Base-by-base conservation (phyloP, 1,284 basidiomycete species). In the Schizopora paradoxa region DNA sequence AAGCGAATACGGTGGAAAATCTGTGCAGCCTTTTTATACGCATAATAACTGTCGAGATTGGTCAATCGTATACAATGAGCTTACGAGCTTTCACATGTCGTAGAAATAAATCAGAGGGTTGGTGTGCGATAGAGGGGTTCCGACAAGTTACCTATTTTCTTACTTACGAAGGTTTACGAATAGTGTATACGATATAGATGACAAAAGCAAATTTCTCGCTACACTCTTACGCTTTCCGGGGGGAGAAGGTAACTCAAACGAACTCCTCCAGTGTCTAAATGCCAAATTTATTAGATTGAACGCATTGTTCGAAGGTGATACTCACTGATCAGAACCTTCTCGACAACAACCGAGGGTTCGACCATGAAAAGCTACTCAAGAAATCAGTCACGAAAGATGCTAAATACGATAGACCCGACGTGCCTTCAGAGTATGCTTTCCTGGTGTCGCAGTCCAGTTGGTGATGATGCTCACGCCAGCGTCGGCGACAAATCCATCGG, bases 271-370 rank as follows among this genome's bases (percentile, higher is more conserved):
- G 73, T 72, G 59, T 82, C 77, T 77, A 46, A 22, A 18, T 28
- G 22, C 23, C 14, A 19, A 37, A 22, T 14, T 37, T 18, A 40
- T 5, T 25, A 19, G 23, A 40, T 14, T 7, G 26, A 22, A 21
- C 23, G 32, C 11, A 18, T n/a, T 14, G 14, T 2, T 18, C 6
- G 13, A 43, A 42, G 7, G 14, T 14, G 40, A 21, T 36, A 51
- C 71, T 23, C 48, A 80, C 77, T 63, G 41, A 82, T 74, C 16
- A 81, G 69, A 42, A 82, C 72, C 56, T 77, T 82, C 57, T 82
- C 75, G 14, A 81, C 66, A 3, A 80, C 71, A 8, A 81, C 77
- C 4, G 73, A 71, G 3, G 77, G 76, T 52, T 80, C 77, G 35
- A 81, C 69, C 68, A 76, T 75, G 60, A 68, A 77, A 11, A 80